These are phyloP conservation scores for Amanita molliuscula DNA, from an alignment of 768 basidiomycete species.

Conservation along the genomic window DNA sequence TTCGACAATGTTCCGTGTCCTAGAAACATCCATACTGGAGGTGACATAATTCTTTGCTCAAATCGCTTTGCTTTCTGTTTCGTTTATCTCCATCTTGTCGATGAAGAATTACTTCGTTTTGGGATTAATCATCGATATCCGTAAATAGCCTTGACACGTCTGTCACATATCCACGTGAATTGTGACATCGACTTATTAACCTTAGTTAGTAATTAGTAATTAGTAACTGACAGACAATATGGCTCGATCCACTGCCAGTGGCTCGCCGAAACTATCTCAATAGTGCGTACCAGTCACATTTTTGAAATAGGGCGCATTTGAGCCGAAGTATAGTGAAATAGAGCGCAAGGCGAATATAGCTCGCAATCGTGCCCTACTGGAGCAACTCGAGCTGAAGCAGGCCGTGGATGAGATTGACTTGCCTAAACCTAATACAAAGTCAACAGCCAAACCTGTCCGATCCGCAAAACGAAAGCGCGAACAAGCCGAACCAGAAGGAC, in stretches of 20 bases:
- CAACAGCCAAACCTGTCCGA: slow-evolving; percentile 50
- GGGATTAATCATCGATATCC: background rate
- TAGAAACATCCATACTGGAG: slow-evolving; percentile 76
- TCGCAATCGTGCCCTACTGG: slow-evolving; percentile 64
- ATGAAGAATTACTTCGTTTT: background rate
- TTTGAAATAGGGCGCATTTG: background rate
- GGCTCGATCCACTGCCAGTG: background rate
- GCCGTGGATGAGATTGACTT: slow-evolving; percentile 39
- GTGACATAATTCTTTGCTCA: slow-evolving; percentile 26
- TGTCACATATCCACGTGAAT: slow-evolving; percentile 6
- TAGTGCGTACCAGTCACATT: slow-evolving; percentile 30
- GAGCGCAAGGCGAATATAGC: slow-evolving; percentile 79
- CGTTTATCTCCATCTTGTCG: background rate
- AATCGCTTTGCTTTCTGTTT: background rate
- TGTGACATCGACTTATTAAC: slow-evolving; percentile 3
- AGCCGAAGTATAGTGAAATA: slow-evolving; percentile 33
- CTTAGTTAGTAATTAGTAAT: too few species aligned
- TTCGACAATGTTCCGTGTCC: slow-evolving; percentile 57
- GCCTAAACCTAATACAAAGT: slow-evolving; percentile 26
- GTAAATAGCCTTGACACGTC: background rate
- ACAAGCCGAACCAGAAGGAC: slow-evolving; percentile 29
- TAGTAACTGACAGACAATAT: background rate
- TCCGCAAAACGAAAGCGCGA: slow-evolving; percentile 48
- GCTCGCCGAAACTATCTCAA: slow-evolving; percentile 37
- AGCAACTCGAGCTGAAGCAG: slow-evolving; percentile 57